Percentiles rank a stretch among this genome's conserved stretches.
Evolutionary conservation across 2,329 filamentous ascomycete species (phyloP).

Genomic region (Fusarium robinianum): DNA sequence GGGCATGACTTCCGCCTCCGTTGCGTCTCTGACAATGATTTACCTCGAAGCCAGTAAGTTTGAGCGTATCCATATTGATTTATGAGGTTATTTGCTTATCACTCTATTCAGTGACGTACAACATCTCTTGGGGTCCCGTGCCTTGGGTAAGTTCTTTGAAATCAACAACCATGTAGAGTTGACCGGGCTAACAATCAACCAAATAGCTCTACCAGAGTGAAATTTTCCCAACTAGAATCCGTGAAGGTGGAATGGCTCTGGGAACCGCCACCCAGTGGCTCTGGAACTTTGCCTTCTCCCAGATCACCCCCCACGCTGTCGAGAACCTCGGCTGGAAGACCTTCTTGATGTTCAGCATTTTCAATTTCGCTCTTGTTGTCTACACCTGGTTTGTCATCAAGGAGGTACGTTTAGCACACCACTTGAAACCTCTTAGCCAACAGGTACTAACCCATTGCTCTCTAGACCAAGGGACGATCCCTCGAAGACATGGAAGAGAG

Average conservation of each 20-base stretch:
- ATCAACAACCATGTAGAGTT: too few species aligned
- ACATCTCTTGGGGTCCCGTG: constrained; percentile 56
- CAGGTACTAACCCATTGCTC: too few species aligned
- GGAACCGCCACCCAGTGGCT: constrained; percentile 56
- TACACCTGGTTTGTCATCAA: constrained; percentile 51
- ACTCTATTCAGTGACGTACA: constrained; percentile 46
- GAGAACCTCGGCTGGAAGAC: constrained; percentile 52
- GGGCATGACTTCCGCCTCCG: constrained; percentile 45
- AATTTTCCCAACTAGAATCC: constrained; percentile 57
- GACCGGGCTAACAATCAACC: neutral
- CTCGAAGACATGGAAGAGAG: constrained; percentile 36
- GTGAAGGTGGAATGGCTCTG: constrained; percentile 54
- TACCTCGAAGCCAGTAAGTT: constrained; percentile 51
- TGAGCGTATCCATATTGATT: neutral
- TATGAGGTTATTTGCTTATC: neutral
- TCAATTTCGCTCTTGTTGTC: constrained; percentile 50
- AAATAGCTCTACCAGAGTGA: constrained; percentile 50
- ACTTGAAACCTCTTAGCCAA: constrained; percentile 9
- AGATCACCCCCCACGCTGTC: constrained; percentile 54
- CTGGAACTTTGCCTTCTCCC: constrained; percentile 55
- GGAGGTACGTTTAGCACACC: constrained; percentile 38
- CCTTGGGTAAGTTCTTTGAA: constrained; percentile 46
- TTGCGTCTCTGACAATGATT: constrained; percentile 55
- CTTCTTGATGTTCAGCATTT: constrained; percentile 55
- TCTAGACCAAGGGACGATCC: constrained; percentile 32